Percentiles rank a stretch among this genome's conserved stretches.
phyloP scores from a whole-genome alignment of 306 rosid species.

The Prunus davidiana region DNA sequence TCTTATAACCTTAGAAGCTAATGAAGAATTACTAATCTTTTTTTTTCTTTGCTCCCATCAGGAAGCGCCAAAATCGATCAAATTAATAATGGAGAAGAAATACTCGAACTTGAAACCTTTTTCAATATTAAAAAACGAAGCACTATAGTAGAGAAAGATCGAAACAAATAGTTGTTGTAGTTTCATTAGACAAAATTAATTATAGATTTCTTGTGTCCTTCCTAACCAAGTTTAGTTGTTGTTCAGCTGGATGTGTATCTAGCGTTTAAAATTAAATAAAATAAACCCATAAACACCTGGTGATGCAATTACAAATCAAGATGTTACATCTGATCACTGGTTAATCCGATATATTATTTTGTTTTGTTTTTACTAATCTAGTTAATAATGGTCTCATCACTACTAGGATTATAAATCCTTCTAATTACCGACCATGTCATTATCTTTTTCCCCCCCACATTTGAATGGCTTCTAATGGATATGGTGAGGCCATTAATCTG shows the following conservation, averaged over 20 bases:
- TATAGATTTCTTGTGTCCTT: too few species aligned
- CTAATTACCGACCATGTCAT: too few species aligned
- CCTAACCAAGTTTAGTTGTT: background rate
- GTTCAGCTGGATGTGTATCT: background rate
- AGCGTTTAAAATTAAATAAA: background rate
- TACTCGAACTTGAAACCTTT: too few species aligned
- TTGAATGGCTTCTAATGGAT: constrained; percentile 3
- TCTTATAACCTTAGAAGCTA: background rate
- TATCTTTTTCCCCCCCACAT: background rate
- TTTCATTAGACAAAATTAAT: too few species aligned
- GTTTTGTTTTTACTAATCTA: too few species aligned
- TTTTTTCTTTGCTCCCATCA: too few species aligned
- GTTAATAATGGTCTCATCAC: background rate
- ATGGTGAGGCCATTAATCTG: constrained; percentile 2
- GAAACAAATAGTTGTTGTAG: too few species aligned
- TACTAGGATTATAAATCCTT: background rate
- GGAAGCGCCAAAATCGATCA: too few species aligned
- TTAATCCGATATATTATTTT: too few species aligned
- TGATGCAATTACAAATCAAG: background rate
- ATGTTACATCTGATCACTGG: background rate
- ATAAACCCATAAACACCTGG: background rate
- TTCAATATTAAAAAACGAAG: too few species aligned
- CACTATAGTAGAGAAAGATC: too few species aligned
- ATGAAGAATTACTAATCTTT: background rate
- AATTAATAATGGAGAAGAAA: too few species aligned